A percentile compares a stretch with the other conserved stretches of the same genome.
Evolutionary conservation across 805 yeast genomes (phyloP).

Genomic region (Metschnikowia arizonensis): DNA sequence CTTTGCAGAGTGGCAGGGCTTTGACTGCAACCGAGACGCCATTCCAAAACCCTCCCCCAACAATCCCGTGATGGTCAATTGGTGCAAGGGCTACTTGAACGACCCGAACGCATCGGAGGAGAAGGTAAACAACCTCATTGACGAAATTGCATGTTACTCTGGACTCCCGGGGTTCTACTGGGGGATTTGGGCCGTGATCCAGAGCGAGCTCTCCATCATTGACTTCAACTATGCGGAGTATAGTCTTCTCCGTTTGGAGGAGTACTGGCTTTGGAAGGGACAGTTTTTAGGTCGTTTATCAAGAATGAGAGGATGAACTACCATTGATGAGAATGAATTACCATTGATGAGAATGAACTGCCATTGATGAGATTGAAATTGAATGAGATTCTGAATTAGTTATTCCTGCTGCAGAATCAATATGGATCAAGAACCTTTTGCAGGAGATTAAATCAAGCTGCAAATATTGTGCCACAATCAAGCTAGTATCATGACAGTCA

Average conservation of each 20-base stretch:
- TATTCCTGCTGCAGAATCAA: too few species aligned
- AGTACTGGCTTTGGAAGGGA: conserved; percentile 67
- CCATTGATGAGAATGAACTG: too few species aligned
- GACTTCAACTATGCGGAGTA: conserved; percentile 69
- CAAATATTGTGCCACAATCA: too few species aligned
- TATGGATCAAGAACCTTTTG: too few species aligned
- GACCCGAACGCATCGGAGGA: conserved; percentile 24
- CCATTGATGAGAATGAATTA: too few species aligned
- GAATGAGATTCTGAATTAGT: too few species aligned
- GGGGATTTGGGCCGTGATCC: conserved; percentile 83
- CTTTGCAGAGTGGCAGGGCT: conserved; percentile 80
- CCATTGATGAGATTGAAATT: too few species aligned
- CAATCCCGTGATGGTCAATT: conserved; percentile 45
- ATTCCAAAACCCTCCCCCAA: conserved; percentile 50
- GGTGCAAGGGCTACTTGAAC: conserved; percentile 58
- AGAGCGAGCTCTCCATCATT: conserved; percentile 60
- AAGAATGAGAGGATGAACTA: too few species aligned
- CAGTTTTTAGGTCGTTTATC: too few species aligned
- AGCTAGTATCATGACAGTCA: too few species aligned
- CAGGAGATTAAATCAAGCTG: too few species aligned
- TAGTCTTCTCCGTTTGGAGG: conserved; percentile 55
- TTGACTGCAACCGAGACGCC: conserved; percentile 57
- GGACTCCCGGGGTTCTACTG: conserved; percentile 82
- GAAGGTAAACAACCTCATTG: conserved; percentile 43
- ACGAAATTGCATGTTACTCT: conserved; percentile 57